These are phyloP conservation scores for Fusarium tupiense DNA, from an alignment of 2,329 filamentous ascomycete genomes.

Conservation along the genomic window DNA sequence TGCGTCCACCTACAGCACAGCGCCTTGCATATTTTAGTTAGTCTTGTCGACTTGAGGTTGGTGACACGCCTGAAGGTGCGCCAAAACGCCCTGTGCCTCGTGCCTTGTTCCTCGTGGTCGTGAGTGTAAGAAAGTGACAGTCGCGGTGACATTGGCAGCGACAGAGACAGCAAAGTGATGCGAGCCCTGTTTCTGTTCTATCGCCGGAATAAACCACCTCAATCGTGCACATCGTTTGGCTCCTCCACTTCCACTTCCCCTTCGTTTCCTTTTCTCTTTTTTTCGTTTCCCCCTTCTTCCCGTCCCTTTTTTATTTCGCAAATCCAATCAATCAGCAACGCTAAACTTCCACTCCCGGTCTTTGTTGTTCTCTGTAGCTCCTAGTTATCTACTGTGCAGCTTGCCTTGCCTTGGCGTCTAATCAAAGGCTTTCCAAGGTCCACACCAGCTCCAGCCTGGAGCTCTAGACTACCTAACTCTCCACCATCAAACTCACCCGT, in stretches of 20 bases:
- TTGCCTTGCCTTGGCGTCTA: conserved; percentile 23
- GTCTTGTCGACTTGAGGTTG: background rate
- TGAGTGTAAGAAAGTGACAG: conserved; percentile 19
- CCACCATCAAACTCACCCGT: conserved; percentile 39
- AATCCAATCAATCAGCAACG: background rate
- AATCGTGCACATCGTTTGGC: conserved; percentile 19
- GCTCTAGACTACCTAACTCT: conserved; percentile 38
- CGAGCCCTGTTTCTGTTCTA: background rate
- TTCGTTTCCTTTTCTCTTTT: background rate
- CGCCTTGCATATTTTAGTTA: conserved; percentile 16
- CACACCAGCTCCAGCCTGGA: conserved; percentile 43
- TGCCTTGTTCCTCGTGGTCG: conserved; percentile 29
- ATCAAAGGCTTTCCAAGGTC: conserved; percentile 36
- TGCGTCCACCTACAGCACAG: conserved; percentile 13
- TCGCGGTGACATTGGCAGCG: conserved; percentile 5
- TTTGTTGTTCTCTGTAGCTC: conserved; percentile 9
- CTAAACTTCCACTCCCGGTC: background rate
- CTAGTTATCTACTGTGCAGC: background rate
- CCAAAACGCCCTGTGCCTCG: conserved; percentile 30
- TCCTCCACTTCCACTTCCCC: conserved; percentile 12
- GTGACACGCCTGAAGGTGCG: conserved; percentile 4
- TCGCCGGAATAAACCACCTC: conserved; percentile 38
- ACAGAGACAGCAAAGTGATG: background rate
- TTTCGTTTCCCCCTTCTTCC: background rate
- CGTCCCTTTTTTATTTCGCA: background rate